Evolutionary conservation across 352 stramenopile species (phyloP).

Genomic region (Pythium phragmiticola): DNA sequence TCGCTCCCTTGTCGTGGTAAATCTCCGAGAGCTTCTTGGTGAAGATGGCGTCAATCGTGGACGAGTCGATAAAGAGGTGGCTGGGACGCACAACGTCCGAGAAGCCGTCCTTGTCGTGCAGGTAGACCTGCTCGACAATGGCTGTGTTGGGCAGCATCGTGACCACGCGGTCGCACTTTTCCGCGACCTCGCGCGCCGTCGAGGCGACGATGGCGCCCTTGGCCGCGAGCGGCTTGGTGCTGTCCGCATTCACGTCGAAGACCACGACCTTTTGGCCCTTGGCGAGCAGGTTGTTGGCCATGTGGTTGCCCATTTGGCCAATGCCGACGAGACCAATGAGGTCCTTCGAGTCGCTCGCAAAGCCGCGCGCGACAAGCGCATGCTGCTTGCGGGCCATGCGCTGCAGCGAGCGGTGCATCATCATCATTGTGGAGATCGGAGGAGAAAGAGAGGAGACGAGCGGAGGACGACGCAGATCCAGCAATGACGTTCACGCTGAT

Average conservation of each 20-base stretch:
- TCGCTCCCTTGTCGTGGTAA: constrained; percentile 48
- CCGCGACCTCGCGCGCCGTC: constrained; percentile 70
- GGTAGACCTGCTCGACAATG: constrained; percentile 84
- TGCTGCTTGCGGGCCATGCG: constrained; percentile 2
- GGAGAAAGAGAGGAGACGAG: neutral
- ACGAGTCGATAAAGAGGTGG: constrained; percentile 94
- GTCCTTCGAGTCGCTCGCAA: constrained; percentile 32
- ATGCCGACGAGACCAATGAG: constrained; percentile 90
- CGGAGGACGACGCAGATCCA: constrained; percentile 8
- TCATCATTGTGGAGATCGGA: constrained; percentile 5
- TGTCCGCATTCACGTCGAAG: constrained; percentile 65
- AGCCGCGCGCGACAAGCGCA: constrained; percentile 19
- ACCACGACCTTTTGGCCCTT: constrained; percentile 78
- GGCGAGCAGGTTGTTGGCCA: constrained; percentile 90
- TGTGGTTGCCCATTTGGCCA: constrained; percentile 93
- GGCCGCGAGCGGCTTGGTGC: constrained; percentile 49
- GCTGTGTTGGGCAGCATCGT: constrained; percentile 94
- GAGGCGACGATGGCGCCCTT: constrained; percentile 51
- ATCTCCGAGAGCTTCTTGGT: constrained; percentile 86
- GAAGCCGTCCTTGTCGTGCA: constrained; percentile 51
- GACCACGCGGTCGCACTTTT: constrained; percentile 82
- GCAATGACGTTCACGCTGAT: constrained; percentile 15
- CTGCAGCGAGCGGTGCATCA: constrained; percentile 18
- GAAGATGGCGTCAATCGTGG: constrained; percentile 93
- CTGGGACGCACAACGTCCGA: constrained; percentile 61